These are phyloP conservation scores for Rhizopogon sp. DNA, from an alignment of 768 basidiomycete species.

Conservation along the genomic window DNA sequence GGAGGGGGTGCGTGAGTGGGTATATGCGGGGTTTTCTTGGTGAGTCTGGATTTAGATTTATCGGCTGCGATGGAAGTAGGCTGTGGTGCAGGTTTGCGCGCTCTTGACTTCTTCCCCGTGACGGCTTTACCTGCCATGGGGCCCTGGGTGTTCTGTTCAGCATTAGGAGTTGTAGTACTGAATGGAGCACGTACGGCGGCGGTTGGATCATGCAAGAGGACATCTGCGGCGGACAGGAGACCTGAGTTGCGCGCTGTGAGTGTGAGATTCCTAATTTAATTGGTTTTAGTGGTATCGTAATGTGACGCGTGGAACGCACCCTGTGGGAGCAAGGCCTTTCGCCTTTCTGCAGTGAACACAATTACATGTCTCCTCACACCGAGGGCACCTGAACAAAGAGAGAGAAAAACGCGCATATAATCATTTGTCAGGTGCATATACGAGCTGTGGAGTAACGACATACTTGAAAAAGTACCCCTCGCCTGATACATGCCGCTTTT, in stretches of 20 bases:
- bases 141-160: constrained; percentile 18
- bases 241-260: constrained; percentile 33
- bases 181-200: constrained; percentile 21
- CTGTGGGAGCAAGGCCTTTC: constrained; percentile 53
- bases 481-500: constrained; percentile 21
- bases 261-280: constrained; percentile 31
- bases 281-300: constrained; percentile 7
- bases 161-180: background rate
- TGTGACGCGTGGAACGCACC: constrained; percentile 34
- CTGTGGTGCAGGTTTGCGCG: constrained; percentile 5
- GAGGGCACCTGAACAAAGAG: constrained; percentile 51
- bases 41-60: constrained; percentile 11
- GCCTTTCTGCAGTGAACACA: constrained; percentile 62
- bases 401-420: constrained; percentile 1
- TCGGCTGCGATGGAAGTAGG: constrained; percentile 6
- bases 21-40: constrained; percentile 14
- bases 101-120: constrained; percentile 11
- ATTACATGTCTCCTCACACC: constrained; percentile 62
- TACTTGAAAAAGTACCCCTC: constrained; percentile 51
- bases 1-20: constrained; percentile 20
- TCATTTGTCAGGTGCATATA: constrained; percentile 8
- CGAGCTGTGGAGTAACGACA: constrained; percentile 5
- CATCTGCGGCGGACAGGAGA: constrained; percentile 32
- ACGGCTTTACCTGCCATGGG: constrained; percentile 20
- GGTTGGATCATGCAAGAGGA: constrained; percentile 28